Percentiles rank a stretch among this genome's conserved stretches.
phyloP scores from a whole-genome alignment of 2,329 filamentous ascomycete species.

The Chaetomiaceae sp. region DNA sequence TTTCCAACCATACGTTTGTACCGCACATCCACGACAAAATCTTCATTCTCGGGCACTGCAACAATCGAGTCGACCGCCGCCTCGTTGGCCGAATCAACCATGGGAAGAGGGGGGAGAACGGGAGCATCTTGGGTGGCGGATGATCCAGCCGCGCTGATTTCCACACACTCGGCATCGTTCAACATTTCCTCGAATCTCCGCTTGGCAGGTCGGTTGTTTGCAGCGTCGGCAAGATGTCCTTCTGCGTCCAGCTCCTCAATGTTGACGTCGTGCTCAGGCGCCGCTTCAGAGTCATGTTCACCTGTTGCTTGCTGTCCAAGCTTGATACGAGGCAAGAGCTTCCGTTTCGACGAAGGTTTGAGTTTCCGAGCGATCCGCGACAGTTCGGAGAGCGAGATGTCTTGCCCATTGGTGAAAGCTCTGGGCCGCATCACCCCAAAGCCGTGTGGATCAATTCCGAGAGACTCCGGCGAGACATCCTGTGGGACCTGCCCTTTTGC shows the following conservation, averaged over 20 bases:
- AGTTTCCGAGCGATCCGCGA: conserved; percentile 15
- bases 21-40: conserved; percentile 12
- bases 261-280: background rate
- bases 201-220: background rate
- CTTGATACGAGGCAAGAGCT: conserved; percentile 11
- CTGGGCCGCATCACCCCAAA: conserved; percentile 19
- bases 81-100: background rate
- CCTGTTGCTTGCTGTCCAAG: conserved; percentile 5
- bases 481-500: background rate
- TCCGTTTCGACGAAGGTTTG: conserved; percentile 12
- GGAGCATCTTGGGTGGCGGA: conserved; percentile 9
- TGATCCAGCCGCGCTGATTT: background rate
- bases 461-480: background rate
- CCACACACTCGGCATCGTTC: background rate
- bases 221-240: background rate
- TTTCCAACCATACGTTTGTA: conserved; percentile 21
- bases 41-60: background rate
- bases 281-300: background rate
- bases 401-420: conserved; percentile 6
- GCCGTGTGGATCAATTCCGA: conserved; percentile 8
- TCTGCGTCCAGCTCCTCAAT: background rate
- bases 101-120: background rate
- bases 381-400: conserved; percentile 19
- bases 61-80: background rate
- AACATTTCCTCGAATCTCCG: conserved; percentile 1